Evolutionary conservation across 2,329 filamentous ascomycete species (phyloP), one percentile per base, ranked within the genome.

Genomic region (Purpureocillium takamizusanense): DNA sequence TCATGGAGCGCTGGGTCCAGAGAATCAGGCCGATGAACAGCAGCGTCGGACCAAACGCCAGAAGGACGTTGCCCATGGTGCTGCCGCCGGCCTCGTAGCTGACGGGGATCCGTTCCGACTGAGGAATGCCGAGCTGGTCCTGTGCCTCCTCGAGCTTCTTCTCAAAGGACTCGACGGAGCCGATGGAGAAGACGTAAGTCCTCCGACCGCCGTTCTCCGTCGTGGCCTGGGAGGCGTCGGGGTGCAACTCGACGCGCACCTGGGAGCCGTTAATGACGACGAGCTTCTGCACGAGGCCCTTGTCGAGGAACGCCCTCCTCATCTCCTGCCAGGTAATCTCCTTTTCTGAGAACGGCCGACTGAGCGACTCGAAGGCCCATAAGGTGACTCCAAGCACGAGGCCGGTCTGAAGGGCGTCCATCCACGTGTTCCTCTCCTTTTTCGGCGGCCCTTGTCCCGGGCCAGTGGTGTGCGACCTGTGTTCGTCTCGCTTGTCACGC

Each of bases 291-390:
- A 98, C 89, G 17, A 98, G 73, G 7, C 92, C 92, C 70, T 94
- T 95, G 64, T 95, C 88, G 43, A 98, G 71, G 70, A 95, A 97
- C 25, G 87, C 92, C 50, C 79, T 89, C 46, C 86, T 74, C 65
- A 98, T 86, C 65, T 98, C 92, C 64, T 98, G 89, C 86, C 88
- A 98, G 39, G 92, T 97, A 42, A 98, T 95, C 57, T 98, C 90
- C 53, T 64, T 63, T 46, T 70, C 66, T 4, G 62, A 61, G 45
- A 69, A 64, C 18, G 67, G 48, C 46, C 63, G 62, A 48, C 56
- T 55, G 37, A 64, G 48, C 8, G 53, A 51, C 25, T 62, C 65
- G 7, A 74, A 51, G 32, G 66, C 65, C 46, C 65, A 70, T 7
- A 66, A 60, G 18, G 86, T 72, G 40, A 90, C 65, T 43, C 67